These are phyloP conservation scores for Magnusiomyces sp. DNA, from an alignment of 1,139 yeast genomes.

Conservation along the genomic window DNA sequence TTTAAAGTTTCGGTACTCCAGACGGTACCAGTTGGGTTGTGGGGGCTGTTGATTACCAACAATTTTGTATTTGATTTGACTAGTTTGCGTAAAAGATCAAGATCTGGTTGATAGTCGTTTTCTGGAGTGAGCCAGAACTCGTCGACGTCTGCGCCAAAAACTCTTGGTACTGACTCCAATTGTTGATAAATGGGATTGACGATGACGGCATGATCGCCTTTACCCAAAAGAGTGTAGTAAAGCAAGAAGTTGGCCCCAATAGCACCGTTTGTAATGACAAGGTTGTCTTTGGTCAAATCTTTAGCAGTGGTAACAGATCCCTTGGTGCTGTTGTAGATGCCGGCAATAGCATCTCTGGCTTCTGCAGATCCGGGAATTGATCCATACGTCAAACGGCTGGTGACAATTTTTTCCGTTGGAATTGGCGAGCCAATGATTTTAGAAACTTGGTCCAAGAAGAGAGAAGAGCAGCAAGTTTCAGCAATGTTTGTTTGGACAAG, in stretches of 20 bases:
- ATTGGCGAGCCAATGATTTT: constrained; percentile 28
- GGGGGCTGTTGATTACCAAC: constrained; percentile 46
- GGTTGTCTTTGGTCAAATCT: constrained; percentile 29
- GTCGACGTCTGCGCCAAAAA: constrained; percentile 42
- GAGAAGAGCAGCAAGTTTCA: constrained; percentile 47
- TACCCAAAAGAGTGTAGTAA: constrained; percentile 40
- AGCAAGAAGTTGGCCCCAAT: constrained; percentile 49
- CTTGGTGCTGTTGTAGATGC: constrained; percentile 32
- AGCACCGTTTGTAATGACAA: constrained; percentile 49
- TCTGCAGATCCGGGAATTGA: constrained; percentile 41
- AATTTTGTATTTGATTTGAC: constrained; percentile 37
- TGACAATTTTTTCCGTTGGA: constrained; percentile 19
- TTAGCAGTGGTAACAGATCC: background rate
- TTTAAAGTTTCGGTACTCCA: constrained; percentile 34
- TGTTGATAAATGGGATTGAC: constrained; percentile 49
- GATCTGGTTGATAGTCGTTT: constrained; percentile 32
- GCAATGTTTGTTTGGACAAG: constrained; percentile 39
- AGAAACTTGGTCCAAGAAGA: constrained; percentile 37
- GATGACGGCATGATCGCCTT: constrained; percentile 44
- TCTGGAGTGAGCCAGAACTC: constrained; percentile 33
- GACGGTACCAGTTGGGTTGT: constrained; percentile 48
- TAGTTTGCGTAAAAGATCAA: constrained; percentile 24
- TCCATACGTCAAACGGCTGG: constrained; percentile 39
- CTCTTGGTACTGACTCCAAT: constrained; percentile 41
- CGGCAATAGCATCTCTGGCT: constrained; percentile 34